These are phyloP conservation scores for Rhodofomes roseus DNA, from an alignment of 1,284 basidiomycete species.

Conservation along the genomic window DNA sequence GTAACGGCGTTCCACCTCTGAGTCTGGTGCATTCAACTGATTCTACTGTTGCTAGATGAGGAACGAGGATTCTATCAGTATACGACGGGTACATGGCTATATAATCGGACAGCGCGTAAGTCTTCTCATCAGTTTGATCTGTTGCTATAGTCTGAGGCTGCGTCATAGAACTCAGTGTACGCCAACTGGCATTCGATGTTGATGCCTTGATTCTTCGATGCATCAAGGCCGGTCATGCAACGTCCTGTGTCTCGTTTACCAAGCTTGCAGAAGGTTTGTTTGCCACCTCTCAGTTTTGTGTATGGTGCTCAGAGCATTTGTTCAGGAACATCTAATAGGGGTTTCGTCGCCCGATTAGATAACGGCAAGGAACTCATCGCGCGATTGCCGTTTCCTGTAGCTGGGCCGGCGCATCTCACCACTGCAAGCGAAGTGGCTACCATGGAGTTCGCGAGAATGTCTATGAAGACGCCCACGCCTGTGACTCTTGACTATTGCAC, in stretches of 20 bases:
- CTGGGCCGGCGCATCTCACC: conserved; percentile 27
- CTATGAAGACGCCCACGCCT: conserved; percentile 30
- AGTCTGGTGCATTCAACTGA: background rate
- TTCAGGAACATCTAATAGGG: background rate
- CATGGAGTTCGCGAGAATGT: conserved; percentile 29
- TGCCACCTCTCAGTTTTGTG: background rate
- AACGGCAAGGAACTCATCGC: conserved; percentile 29
- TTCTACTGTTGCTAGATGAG: background rate
- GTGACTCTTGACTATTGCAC: conserved; percentile 31
- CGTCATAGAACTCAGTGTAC: background rate
- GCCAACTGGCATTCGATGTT: background rate
- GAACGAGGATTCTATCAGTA: background rate
- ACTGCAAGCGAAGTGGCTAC: conserved; percentile 41
- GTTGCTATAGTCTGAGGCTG: background rate
- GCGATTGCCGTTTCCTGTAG: conserved; percentile 27
- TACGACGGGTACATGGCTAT: background rate
- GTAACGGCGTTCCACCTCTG: background rate
- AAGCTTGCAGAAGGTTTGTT: background rate
- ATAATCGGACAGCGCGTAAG: background rate
- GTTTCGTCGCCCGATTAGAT: conserved; percentile 19
- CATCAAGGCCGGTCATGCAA: background rate
- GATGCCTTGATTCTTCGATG: background rate
- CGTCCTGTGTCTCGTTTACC: background rate
- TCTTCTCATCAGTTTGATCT: background rate
- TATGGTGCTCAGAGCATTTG: background rate